Base-by-base conservation (phyloP, 129 eudicot species). In the Chrysanthemum seticuspe region DNA sequence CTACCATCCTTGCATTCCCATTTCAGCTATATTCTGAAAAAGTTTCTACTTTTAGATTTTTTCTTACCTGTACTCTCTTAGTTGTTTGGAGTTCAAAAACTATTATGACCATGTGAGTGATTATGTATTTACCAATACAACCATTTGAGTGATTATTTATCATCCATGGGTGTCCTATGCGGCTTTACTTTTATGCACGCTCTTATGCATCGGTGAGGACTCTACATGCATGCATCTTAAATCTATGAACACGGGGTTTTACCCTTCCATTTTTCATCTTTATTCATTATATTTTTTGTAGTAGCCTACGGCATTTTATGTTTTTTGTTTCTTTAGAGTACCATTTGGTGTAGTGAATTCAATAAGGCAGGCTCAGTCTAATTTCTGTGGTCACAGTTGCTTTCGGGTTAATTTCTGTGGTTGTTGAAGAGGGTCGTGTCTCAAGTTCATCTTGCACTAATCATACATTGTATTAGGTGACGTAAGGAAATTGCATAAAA, bases 201-300 rank as follows among this genome's bases (percentile, higher is more conserved):
- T 4, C 51, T 50, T 74, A 63, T 50, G 62, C 44, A 62, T 62
- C 13, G 52, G 1, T 34, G 64, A 70, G 74, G 65, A 61, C 74
- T 18, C 18, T 52, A 52, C 73, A 13, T 15, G n/a, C 29, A 49
- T 68, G 21, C 10, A 51, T 70, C 5, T 27, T n/a, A 23, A 19
- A 50, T 52, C 0, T 16, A 68, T 36, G 50, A 52, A 68, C 74
- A 53, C 14, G 62, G 2, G 48, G n/a, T 13, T 23, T 25, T 25
- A 0, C 10, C 1, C 10, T 56, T 66, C 18, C 18, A 10, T 21
- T 45, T 65, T 36, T 44, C 48, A 13, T 74, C 34, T 14, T 7
- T 40, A 40, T 75, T 56, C 27, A 10, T 25, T 73, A 61, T 54
- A 13, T 53, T 51, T 31, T 29, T 31, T 63, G 19, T 15, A 14